Base-by-base conservation (phyloP, 352 stramenopile species). In the Plasmopara viticola region DNA sequence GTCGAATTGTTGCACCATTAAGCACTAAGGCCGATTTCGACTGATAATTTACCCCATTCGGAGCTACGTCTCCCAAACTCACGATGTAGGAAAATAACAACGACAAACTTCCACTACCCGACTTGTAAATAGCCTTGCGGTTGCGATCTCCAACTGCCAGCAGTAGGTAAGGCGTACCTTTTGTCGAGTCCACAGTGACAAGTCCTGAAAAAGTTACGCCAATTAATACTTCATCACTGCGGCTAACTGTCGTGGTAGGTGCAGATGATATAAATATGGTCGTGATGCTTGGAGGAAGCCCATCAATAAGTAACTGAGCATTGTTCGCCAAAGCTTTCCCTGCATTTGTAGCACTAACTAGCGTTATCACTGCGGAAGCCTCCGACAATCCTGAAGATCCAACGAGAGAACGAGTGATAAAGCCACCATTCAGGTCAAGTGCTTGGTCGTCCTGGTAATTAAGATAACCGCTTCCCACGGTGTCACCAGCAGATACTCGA, bases 51-150 rank as follows among this genome's bases (percentile, higher is more conserved):
- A 86, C 44, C 29, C 72, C 78, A 15, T 47, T 18, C 0, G 57
- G 43, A 1, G 77, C 73, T 33, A n/a, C 48, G 35, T 94, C 84
- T 4, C 76, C 82, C 17, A 90, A 59, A 31, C 49, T 68, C 14
- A 88, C 81, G 0, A 52, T 77, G 56, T 92, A 94, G 13, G 61
- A 58, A 46, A 94, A 94, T 12, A 70, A 31, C 5, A 92, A 49
- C 0, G 68, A 70, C 4, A 68, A 64, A 0, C 74, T 74, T n/a
- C 56, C 68, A 30, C 39, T 83, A 2, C 81, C 84, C 3, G 70
- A 81, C 1, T 59, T 58, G 47, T 91, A 91, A 5, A 72, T 48
- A 0, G 81, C 84, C 35, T 85, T 68, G 0, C 79, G 78, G 31
- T 90, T 72, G 45, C 84, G 77, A 29, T 78, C 56, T 0, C 82